Base-by-base conservation (phyloP, 768 basidiomycete species). In the Scleroderma bovista region DNA sequence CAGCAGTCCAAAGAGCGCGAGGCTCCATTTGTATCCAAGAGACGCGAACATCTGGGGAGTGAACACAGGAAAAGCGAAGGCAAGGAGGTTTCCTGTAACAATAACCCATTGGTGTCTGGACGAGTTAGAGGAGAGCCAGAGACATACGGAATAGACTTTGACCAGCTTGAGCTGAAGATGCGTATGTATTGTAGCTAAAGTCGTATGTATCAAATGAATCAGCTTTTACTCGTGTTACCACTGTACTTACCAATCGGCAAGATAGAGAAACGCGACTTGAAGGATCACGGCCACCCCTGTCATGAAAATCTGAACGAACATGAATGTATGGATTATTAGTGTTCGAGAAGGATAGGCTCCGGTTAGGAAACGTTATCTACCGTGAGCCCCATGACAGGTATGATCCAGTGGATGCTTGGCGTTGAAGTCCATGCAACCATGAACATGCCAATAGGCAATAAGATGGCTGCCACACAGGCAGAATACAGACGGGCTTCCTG, bases 361-460 rank as follows among this genome's bases (percentile, higher is more conserved):
- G n/a, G n/a, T n/a, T n/a, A n/a, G n/a, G 20, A 13, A 16, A 16
- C 16, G 20, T 12, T 32, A 58, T 44, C 43, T 40, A 22, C 52
- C 12, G 41, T 42, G 15, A 53, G 42, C n/a, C 52, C 52, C 6
- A 51, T 46, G 17, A 44, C 42, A 16, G 52, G 52, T 2, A 8
- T 79, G 34, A 83, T 77, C 84, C 84, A 86, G 46, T 72, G 77
- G 5, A 84, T 69, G 4, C 53, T 54, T 0, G 73, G 52, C 54
- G 73, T 78, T 16, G 78, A 75, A 16, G 80, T 78, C 78, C 82
- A 85, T 0, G 80, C 84, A 56, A 80, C 87, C n/a, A 86, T 78
- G 64, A 85, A 78, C 72, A 83, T 78, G 16, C 74, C 75, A 1
- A 67, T 54, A 0, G 81, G 80, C 47, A 81, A 65, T 7, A 80